Evolutionary conservation across 495 filamentous ascomycete genomes (phyloP).

Genomic region (Tuber magnatum): DNA sequence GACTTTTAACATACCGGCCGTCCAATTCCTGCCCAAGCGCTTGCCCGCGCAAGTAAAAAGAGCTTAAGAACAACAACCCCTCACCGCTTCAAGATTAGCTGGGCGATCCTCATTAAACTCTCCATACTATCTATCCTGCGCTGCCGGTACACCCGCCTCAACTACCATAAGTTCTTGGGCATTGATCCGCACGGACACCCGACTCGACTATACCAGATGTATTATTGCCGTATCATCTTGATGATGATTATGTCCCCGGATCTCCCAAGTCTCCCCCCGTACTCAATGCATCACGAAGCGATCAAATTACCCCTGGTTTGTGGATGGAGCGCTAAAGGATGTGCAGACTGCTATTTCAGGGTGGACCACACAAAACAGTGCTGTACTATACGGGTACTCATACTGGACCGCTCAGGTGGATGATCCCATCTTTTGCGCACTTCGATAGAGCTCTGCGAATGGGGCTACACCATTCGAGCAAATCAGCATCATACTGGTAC

Average conservation of each 20-base stretch:
- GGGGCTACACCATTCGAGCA: background rate
- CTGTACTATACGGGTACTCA: too few species aligned
- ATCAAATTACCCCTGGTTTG: background rate
- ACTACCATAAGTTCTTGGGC: background rate
- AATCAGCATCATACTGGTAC: background rate
- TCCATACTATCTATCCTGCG: background rate
- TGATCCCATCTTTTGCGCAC: background rate
- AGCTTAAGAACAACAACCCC: background rate
- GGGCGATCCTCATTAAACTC: background rate
- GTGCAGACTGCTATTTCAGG: background rate
- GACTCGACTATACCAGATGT: background rate
- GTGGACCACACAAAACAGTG: background rate
- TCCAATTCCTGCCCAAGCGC: background rate
- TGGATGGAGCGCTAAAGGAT: background rate
- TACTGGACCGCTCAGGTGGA: background rate
- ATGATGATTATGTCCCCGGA: background rate
- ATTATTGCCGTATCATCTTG: background rate
- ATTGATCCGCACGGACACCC: background rate
- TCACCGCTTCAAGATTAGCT: background rate
- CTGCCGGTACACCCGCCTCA: background rate
- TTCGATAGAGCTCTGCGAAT: background rate
- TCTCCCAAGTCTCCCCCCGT: background rate
- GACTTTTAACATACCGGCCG: background rate
- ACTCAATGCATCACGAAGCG: background rate
- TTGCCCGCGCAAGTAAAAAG: background rate